Conservation (phyloP, 768 basidiomycete species). For the Ramaria sp. region DNA sequence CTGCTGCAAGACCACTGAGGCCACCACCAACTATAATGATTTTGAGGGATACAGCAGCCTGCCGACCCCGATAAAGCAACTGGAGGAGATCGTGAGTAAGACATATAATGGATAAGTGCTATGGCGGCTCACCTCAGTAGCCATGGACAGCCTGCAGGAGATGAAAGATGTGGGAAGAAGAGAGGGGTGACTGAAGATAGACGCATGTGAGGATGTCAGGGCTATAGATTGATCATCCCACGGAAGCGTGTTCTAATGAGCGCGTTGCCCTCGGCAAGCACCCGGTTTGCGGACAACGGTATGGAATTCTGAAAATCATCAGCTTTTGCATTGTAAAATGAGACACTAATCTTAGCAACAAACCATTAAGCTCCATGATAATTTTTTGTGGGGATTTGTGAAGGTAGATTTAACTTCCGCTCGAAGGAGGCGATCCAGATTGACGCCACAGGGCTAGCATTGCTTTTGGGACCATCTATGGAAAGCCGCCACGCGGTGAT, state of each 20-base stretch:
- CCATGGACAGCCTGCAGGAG: background rate
- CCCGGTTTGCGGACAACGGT: too few species aligned
- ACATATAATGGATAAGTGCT: background rate
- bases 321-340: too few species aligned
- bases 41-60: slow-evolving; percentile 15
- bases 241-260: background rate
- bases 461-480: too few species aligned
- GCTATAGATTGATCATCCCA: background rate
- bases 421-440: too few species aligned
- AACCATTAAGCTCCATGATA: too few species aligned
- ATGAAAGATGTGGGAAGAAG: background rate
- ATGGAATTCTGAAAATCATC: background rate
- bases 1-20: slow-evolving; percentile 45
- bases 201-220: background rate
- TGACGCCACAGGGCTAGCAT: too few species aligned
- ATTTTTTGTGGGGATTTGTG: too few species aligned
- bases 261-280: background rate
- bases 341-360: too few species aligned
- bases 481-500: too few species aligned
- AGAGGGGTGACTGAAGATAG: background rate
- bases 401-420: too few species aligned
- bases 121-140: background rate
- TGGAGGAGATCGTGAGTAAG: background rate
- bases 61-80: background rate
- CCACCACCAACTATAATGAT: slow-evolving; percentile 28